phyloP scores from a whole-genome alignment of 345 rosid genomes.

The Salix brachista region DNA sequence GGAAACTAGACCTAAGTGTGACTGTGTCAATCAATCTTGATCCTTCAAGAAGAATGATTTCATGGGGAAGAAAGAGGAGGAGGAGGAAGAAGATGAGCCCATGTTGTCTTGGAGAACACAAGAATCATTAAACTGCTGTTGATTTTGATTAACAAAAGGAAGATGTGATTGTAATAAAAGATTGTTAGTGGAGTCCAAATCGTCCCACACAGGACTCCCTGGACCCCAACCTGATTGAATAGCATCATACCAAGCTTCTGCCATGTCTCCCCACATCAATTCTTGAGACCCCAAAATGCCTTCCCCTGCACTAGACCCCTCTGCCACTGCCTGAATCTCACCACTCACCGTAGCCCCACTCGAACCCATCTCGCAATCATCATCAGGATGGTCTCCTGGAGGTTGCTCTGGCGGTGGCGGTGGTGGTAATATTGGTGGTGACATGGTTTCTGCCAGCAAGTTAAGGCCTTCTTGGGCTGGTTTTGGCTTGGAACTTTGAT shows the following conservation, averaged over 20 bases:
- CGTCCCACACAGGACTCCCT: slow-evolving; percentile 91
- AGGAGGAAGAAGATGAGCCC: slow-evolving; percentile 36
- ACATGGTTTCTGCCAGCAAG: slow-evolving; percentile 17
- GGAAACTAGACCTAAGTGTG: slow-evolving; percentile 6
- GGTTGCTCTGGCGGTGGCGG: slow-evolving; percentile 12
- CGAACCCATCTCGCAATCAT: slow-evolving; percentile 36
- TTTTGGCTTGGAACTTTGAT: slow-evolving; percentile 19
- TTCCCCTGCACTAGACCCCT: slow-evolving; percentile 22
- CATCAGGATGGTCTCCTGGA: slow-evolving; percentile 29
- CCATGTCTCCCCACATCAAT: slow-evolving; percentile 65
- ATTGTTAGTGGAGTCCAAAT: slow-evolving; percentile 53
- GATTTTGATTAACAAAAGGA: slow-evolving; percentile 38
- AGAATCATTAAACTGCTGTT: slow-evolving; percentile 28
- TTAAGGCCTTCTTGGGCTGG: slow-evolving; percentile 21
- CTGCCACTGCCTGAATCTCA: slow-evolving; percentile 23
- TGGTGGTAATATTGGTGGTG: background rate
- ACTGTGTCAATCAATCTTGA: slow-evolving; percentile 25
- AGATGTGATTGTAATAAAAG: slow-evolving; percentile 45
- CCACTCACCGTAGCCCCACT: slow-evolving; percentile 30
- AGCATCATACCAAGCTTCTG: slow-evolving; percentile 78
- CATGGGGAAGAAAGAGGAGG: slow-evolving; percentile 44
- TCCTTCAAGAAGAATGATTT: slow-evolving; percentile 69
- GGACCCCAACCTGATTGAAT: slow-evolving; percentile 88
- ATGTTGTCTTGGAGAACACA: slow-evolving; percentile 25
- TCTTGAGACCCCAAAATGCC: slow-evolving; percentile 40